phyloP scores from a whole-genome alignment of 352 stramenopile genomes.

The Detonula confervacea region DNA sequence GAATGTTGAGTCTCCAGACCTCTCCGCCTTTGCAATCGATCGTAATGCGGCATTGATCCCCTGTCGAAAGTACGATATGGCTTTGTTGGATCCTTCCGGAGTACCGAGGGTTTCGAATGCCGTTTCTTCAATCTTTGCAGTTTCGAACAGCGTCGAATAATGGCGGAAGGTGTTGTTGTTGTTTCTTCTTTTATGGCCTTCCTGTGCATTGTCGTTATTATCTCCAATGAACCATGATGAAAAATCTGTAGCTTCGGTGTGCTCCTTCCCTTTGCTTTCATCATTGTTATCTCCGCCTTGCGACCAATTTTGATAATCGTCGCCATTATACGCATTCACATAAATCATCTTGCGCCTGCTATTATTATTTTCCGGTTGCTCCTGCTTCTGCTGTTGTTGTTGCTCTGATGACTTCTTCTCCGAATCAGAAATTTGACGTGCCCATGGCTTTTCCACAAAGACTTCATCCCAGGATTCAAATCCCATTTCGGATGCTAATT shows the following conservation, averaged over 20 bases:
- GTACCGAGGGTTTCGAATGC: slow-evolving; percentile 45
- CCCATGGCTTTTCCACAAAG: slow-evolving; percentile 45
- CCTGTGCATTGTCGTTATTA: slow-evolving; percentile 12
- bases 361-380: slow-evolving; percentile 3
- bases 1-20: slow-evolving; percentile 22
- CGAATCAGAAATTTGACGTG: slow-evolving; percentile 10
- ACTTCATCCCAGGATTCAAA: slow-evolving; percentile 41
- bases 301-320: slow-evolving; percentile 52
- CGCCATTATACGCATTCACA: slow-evolving; percentile 56
- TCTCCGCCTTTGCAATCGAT: slow-evolving; percentile 35
- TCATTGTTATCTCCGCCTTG: slow-evolving; percentile 26
- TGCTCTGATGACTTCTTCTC: neutral
- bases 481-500: slow-evolving; percentile 21
- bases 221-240: slow-evolving; percentile 43
- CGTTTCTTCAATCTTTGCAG: slow-evolving; percentile 50
- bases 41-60: slow-evolving; percentile 30
- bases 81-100: slow-evolving; percentile 35
- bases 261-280: slow-evolving; percentile 10
- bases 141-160: slow-evolving; percentile 33
- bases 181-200: neutral
- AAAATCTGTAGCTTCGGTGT: slow-evolving; percentile 39
- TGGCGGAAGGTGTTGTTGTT: too few species aligned
- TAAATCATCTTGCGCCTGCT: slow-evolving; percentile 34
- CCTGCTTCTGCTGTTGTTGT: slow-evolving; percentile 5
- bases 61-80: slow-evolving; percentile 34